Percentiles rank a stretch among this genome's conserved stretches.
Conservation (phyloP, 148 eudicot genomes). For the Persicaria tinctoria region DNA sequence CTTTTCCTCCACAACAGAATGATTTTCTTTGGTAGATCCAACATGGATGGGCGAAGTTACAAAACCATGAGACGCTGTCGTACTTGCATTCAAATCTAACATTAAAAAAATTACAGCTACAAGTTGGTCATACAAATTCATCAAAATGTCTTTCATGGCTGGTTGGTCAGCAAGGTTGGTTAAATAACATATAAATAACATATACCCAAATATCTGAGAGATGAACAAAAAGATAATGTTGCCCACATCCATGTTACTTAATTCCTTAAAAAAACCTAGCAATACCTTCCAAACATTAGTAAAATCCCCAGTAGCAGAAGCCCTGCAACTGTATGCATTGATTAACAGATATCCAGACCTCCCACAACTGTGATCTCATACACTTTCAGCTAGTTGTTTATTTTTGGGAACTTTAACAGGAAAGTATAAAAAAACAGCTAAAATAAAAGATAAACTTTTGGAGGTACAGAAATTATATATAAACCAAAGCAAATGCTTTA, state of each 20-base stretch:
- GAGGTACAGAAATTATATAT: background rate
- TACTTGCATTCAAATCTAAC: conserved; percentile 22
- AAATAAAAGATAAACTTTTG: background rate
- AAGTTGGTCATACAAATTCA: background rate
- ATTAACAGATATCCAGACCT: background rate
- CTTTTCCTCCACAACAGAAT: conserved; percentile 30
- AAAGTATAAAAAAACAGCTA: too few species aligned
- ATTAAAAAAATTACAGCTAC: background rate
- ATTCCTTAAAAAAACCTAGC: background rate
- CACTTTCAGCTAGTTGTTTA: too few species aligned
- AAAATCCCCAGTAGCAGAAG: background rate
- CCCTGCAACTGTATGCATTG: background rate
- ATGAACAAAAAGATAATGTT: background rate
- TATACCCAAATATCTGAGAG: background rate
- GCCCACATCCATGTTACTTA: background rate
- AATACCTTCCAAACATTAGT: background rate
- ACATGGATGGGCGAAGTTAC: conserved; percentile 22
- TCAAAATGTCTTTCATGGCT: background rate
- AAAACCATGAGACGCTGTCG: conserved; percentile 19
- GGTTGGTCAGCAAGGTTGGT: background rate
- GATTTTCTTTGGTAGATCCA: conserved; percentile 25
- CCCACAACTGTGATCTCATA: background rate
- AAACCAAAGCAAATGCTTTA: background rate
- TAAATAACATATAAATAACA: background rate
- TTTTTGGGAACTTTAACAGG: too few species aligned